Evolutionary conservation across 495 filamentous ascomycete species (phyloP).

Genomic region (Sabuloglossum arenarium): DNA sequence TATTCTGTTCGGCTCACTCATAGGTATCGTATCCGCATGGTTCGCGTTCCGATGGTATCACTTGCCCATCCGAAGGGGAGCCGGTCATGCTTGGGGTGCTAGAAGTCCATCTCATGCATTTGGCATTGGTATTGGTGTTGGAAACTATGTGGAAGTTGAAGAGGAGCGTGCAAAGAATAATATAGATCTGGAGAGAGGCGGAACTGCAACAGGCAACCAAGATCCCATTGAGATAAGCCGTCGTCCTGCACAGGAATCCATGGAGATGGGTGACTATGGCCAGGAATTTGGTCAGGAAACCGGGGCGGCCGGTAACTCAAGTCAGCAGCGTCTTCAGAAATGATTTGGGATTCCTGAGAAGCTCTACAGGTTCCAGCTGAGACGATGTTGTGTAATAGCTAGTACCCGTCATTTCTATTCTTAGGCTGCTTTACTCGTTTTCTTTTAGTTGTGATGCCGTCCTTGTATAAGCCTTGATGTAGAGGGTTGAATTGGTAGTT

Average conservation of each 20-base stretch:
- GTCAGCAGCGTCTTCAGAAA: background rate
- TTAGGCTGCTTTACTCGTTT: background rate
- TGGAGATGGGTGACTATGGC: background rate
- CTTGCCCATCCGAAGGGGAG: conserved; percentile 13
- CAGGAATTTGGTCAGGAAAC: background rate
- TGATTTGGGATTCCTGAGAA: background rate
- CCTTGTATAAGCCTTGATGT: background rate
- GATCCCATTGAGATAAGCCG: background rate
- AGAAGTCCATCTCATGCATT: conserved; percentile 16
- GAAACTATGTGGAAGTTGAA: conserved; percentile 17
- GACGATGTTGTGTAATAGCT: background rate
- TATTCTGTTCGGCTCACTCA: conserved; percentile 33
- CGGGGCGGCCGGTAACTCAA: background rate
- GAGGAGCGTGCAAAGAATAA: conserved; percentile 3
- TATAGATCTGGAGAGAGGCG: background rate
- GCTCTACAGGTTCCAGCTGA: background rate
- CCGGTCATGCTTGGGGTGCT: conserved; percentile 19
- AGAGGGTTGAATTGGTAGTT: too few relatives aligned
- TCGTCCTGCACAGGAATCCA: background rate
- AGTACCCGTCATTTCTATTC: background rate
- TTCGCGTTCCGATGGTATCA: conserved; percentile 41
- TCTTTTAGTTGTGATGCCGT: background rate
- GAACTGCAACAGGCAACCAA: background rate
- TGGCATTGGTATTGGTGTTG: conserved; percentile 19
- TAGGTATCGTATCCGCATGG: conserved; percentile 34